Evolutionary conservation across 2,329 filamentous ascomycete genomes (phyloP).

Genomic region (Chrysoporthe deuterocubensis): DNA sequence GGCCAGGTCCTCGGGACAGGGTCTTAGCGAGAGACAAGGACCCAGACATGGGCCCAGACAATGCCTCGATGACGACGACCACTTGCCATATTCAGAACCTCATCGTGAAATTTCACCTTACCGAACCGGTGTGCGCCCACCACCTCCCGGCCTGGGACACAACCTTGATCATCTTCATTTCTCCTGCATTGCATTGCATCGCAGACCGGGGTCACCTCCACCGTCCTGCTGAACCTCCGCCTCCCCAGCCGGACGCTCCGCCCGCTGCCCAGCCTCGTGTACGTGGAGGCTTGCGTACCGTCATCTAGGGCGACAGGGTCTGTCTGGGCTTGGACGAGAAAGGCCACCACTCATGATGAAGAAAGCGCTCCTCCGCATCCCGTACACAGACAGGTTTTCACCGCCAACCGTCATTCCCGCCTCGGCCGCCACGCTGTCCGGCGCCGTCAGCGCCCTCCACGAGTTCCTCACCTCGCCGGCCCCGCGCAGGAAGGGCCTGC

Average conservation of each 20-base stretch:
- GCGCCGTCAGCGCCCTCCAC: constrained; percentile 76
- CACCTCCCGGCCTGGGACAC: constrained; percentile 7
- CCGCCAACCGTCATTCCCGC: constrained; percentile 74
- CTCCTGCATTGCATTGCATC: constrained; percentile 1
- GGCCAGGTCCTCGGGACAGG: background rate
- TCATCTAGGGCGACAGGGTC: constrained; percentile 4
- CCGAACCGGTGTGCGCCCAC: constrained; percentile 13
- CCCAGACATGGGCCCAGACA: background rate
- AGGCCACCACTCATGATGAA: constrained; percentile 52
- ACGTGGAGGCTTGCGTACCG: constrained; percentile 33
- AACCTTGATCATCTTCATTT: background rate
- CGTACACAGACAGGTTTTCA: constrained; percentile 83
- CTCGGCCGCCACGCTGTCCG: constrained; percentile 69
- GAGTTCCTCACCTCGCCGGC: constrained; percentile 68
- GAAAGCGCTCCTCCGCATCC: constrained; percentile 81
- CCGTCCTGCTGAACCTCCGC: background rate
- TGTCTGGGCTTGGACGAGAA: constrained; percentile 23
- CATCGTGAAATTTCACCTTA: background rate
- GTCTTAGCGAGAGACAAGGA: background rate
- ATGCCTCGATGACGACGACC: constrained; percentile 23
- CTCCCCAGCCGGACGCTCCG: background rate
- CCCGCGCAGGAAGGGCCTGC: constrained; percentile 52
- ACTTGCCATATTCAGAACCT: constrained; percentile 19
- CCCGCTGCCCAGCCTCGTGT: background rate
- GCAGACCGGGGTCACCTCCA: background rate